phyloP scores from a whole-genome alignment of 1,284 basidiomycete species.

The Calocybe gambosa region DNA sequence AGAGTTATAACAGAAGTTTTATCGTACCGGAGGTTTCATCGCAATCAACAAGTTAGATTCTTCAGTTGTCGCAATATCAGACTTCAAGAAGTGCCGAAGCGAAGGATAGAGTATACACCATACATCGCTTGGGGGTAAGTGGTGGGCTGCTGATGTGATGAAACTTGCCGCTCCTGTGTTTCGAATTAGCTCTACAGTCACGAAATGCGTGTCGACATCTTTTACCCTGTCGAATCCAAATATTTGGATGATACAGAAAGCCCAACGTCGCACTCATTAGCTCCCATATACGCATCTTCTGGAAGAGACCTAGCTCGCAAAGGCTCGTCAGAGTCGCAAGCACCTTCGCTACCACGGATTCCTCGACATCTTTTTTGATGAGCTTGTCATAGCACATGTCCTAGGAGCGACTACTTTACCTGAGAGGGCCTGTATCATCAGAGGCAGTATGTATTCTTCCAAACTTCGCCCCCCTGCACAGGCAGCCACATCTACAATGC shows the following conservation, averaged over 20 bases:
- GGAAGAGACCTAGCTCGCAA: slow-evolving; percentile 81
- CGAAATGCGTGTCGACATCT: not conserved
- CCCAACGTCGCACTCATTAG: slow-evolving; percentile 82
- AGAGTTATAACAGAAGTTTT: not conserved
- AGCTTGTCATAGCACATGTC: too few relatives aligned
- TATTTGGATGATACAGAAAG: slow-evolving; percentile 92
- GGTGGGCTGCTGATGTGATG: slow-evolving; percentile 63
- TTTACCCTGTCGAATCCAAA: slow-evolving; percentile 91
- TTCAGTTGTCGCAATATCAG: slow-evolving; percentile 77
- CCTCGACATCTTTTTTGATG: slow-evolving; percentile 75
- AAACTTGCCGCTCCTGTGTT: slow-evolving; percentile 11
- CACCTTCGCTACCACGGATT: slow-evolving; percentile 87
- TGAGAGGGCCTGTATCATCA: slow-evolving; percentile 90
- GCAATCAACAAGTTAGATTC: slow-evolving; percentile 70
- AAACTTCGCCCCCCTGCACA: slow-evolving; percentile 84
- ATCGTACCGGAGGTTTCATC: slow-evolving; percentile 72
- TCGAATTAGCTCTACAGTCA: not conserved
- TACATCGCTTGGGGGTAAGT: slow-evolving; percentile 78
- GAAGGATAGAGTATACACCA: slow-evolving; percentile 97
- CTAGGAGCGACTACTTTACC: slow-evolving; percentile 40
- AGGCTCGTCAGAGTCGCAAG: slow-evolving; percentile 80
- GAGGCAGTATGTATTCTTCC: slow-evolving; percentile 86
- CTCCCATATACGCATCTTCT: slow-evolving; percentile 93
- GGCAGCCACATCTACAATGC: slow-evolving; percentile 90
- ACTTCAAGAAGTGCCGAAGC: slow-evolving; percentile 78